Percentiles rank a stretch among this genome's conserved stretches.
Conservation (phyloP, 352 stramenopile genomes). For the Phytophthora pseudosyringae region DNA sequence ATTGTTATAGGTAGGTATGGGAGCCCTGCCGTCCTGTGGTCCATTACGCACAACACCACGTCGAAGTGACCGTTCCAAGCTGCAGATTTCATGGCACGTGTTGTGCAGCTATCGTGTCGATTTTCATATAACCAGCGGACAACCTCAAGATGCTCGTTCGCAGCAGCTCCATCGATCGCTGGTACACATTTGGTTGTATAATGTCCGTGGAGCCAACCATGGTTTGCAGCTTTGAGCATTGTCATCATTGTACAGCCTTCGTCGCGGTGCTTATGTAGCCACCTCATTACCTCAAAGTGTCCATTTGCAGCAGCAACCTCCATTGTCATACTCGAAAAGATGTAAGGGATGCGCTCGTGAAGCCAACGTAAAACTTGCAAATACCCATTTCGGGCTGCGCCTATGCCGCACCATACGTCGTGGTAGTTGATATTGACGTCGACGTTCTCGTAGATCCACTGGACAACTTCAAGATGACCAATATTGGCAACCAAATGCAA, state of each 20-base stretch:
- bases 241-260: not conserved
- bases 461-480: not conserved
- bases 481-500: not conserved
- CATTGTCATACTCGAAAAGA: not conserved
- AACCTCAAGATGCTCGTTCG: not conserved
- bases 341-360: not conserved
- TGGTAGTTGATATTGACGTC: not conserved
- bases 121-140: conserved; percentile 9
- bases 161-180: not conserved
- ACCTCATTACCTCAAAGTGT: not conserved
- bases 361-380: conserved; percentile 1
- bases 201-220: not conserved
- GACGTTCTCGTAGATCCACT: not conserved
- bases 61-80: not conserved
- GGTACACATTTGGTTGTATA: not conserved
- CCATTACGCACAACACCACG: conserved; percentile 2
- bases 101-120: not conserved
- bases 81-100: not conserved
- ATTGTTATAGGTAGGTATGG: too few relatives aligned
- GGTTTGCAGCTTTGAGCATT: not conserved
- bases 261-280: not conserved
- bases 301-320: not conserved
- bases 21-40: not conserved
- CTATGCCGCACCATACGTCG: too few relatives aligned
- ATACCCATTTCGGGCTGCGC: not conserved